Conservation (phyloP, 768 basidiomycete species). For the Podaxis sp. region DNA sequence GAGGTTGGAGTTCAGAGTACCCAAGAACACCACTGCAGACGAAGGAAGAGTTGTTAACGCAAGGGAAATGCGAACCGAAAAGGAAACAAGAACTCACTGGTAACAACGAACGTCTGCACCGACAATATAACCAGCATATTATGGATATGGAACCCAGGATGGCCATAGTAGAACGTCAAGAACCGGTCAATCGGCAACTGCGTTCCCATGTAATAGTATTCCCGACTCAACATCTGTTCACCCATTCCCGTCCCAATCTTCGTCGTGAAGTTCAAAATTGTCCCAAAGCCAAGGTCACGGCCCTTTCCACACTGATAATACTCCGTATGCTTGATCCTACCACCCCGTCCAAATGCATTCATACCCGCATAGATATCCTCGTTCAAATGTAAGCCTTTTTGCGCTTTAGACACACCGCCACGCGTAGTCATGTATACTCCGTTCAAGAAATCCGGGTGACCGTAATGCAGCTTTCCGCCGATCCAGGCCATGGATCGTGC, state of each 20-base stretch:
- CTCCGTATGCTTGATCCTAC: slow-evolving; percentile 97
- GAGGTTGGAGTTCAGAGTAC: slow-evolving; percentile 82
- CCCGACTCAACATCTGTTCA: slow-evolving; percentile 98
- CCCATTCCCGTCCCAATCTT: slow-evolving; percentile 99
- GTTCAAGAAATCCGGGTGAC: slow-evolving; percentile 99
- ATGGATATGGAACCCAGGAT: slow-evolving; percentile 99
- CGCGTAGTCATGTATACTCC: slow-evolving; percentile 97
- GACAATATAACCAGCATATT: slow-evolving; percentile 98
- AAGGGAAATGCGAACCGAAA: background rate
- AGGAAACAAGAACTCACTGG: slow-evolving; percentile 48
- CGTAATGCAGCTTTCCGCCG: slow-evolving; percentile 97
- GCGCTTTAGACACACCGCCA: slow-evolving; percentile 97
- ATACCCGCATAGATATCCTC: slow-evolving; percentile 99
- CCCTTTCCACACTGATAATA: slow-evolving; percentile 99
- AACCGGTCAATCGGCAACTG: slow-evolving; percentile 98
- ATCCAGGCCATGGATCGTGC: slow-evolving; percentile 96
- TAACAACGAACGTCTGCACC: slow-evolving; percentile 91
- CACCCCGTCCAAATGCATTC: slow-evolving; percentile 96
- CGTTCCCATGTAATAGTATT: slow-evolving; percentile 98
- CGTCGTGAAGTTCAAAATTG: slow-evolving; percentile 98
- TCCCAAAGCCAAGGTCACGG: slow-evolving; percentile 97
- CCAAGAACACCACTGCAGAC: slow-evolving; percentile 83
- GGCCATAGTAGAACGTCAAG: slow-evolving; percentile 99
- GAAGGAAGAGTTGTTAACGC: slow-evolving; percentile 14
- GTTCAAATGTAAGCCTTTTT: slow-evolving; percentile 98